These are phyloP conservation scores for Cadophora gregata DNA, from an alignment of 2,329 filamentous ascomycete species.

Conservation along the genomic window DNA sequence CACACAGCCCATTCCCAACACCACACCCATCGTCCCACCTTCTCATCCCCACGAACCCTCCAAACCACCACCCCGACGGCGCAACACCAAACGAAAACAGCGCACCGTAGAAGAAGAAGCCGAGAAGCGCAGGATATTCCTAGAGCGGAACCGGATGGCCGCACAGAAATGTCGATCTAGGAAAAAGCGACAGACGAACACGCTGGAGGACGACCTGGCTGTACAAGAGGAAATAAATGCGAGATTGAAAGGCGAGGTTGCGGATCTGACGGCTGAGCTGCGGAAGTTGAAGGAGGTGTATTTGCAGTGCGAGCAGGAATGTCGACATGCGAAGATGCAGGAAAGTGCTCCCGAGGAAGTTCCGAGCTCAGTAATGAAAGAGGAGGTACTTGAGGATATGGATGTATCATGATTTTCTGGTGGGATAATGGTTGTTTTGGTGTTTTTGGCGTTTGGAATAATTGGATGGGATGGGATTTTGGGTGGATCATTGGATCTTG, in stretches of 20 bases:
- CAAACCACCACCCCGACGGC: constrained; percentile 9
- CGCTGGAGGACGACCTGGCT: constrained; percentile 16
- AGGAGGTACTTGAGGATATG: neutral
- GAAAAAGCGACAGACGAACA: constrained; percentile 16
- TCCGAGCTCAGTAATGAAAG: neutral
- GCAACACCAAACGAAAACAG: constrained; percentile 12
- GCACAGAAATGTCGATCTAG: constrained; percentile 18
- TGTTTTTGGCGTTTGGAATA: neutral
- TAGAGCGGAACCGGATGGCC: constrained; percentile 17
- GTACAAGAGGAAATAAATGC: constrained; percentile 13
- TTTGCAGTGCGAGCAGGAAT: constrained; percentile 15
- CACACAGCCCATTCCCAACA: neutral
- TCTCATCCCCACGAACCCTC: neutral
- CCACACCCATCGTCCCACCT: neutral
- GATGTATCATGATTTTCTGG: constrained; percentile 1
- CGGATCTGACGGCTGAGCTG: neutral
- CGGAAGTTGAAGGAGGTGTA: constrained; percentile 1
- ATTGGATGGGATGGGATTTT: neutral
- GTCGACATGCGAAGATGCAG: neutral
- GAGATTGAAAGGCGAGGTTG: constrained; percentile 5
- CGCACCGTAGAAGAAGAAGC: constrained; percentile 12
- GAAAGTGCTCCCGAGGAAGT: neutral
- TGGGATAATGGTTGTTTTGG: neutral
- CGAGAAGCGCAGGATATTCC: neutral
- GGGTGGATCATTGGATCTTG: neutral